Percentiles rank a stretch among this genome's conserved stretches.
Conservation (phyloP, 805 yeast genomes). For the Pichia scutulata region DNA sequence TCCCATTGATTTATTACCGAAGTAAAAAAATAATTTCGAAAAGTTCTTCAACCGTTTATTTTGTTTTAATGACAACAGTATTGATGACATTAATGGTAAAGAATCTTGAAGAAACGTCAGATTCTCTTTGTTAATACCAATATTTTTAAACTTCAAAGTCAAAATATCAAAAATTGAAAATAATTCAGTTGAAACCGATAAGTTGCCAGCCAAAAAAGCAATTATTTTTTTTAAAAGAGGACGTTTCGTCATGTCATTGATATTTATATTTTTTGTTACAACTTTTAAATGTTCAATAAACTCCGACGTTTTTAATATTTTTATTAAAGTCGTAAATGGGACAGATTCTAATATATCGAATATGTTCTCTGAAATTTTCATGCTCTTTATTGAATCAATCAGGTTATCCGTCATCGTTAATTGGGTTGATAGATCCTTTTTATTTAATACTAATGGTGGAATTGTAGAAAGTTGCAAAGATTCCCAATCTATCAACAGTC, state of each 20-base stretch:
- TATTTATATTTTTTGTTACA: conserved; percentile 1
- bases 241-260: conserved; percentile 5
- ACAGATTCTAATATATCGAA: not conserved
- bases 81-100: conserved; percentile 14
- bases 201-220: not conserved
- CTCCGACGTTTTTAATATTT: not conserved
- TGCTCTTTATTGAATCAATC: not conserved
- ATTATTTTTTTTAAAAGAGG: not conserved
- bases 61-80: conserved; percentile 10
- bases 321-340: not conserved
- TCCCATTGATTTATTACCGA: conserved; percentile 25
- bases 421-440: not conserved
- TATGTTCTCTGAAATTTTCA: conserved; percentile 1
- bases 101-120: conserved; percentile 5
- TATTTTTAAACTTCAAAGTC: conserved; percentile 14
- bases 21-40: conserved; percentile 38
- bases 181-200: no score
- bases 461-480: not conserved
- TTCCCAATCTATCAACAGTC: not conserved
- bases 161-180: conserved; percentile 16
- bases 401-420: not conserved
- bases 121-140: conserved; percentile 4
- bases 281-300: not conserved
- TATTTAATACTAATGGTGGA: not conserved
- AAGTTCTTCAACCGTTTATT: conserved; percentile 37